Evolutionary conservation across 2,329 filamentous ascomycete genomes (phyloP), one percentile per base, ranked within the genome.

Genomic region (Elsinoe arachidis): DNA sequence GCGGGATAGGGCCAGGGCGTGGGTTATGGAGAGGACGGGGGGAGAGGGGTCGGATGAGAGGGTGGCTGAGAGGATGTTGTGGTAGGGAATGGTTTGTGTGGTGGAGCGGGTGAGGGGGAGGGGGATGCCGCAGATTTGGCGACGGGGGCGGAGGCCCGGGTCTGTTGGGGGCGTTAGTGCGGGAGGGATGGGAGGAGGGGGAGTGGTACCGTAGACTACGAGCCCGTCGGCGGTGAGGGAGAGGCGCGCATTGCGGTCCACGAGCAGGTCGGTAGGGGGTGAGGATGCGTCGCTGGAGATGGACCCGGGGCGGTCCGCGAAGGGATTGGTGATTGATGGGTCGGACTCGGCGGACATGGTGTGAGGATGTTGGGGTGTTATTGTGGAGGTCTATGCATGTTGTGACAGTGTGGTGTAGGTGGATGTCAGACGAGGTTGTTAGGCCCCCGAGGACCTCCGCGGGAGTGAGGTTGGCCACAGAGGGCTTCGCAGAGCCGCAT

Each of bases 11-110:
- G 79, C 77, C 33, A 80, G 73, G 47, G 89, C 89, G 69, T 89
- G 93, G 54, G 86, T 82, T 67, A 97, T 83, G 6, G 79, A 80
- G 52, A 96, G 73, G 30, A 80, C 78, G 55, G 73, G 76, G 44
- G 80, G 76, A 51, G 77, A 75, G 19, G 49, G 49, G 49, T 53
- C 49, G 34, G 30, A 10, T 1, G 49, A 6, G 26, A 86, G 69
- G 62, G 88, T 84, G 38, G 86, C 88, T 85, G 89, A 95, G 51
- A 96, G 83, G 60, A 96, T 75, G 68, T 95, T 87, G 74, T 88
- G 91, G 60, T 90, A 85, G 1, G 88, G 84, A 30, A 96, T 86
- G 5, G 80, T 76, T 61, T 76, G 75, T 30, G 77, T 81, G 33
- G 74, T 73, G 59, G 79, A 78, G 30, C 73, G 69, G 17, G 67